Percentiles rank a stretch among this genome's conserved stretches.
Evolutionary conservation across 306 rosid genomes (phyloP).

Genomic region (Quercus glauca): DNA sequence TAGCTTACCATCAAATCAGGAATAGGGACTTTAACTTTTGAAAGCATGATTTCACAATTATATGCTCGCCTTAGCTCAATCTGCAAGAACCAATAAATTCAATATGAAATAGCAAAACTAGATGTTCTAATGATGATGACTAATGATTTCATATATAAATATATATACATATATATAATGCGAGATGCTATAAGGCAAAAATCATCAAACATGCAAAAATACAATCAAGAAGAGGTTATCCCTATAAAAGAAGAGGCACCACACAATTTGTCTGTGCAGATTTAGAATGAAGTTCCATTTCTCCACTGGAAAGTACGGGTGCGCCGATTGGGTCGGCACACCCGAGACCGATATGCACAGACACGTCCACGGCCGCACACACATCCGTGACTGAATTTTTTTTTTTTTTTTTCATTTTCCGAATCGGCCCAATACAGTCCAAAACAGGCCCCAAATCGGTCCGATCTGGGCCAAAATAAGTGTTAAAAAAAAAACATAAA

Average conservation of each 20-base stretch:
- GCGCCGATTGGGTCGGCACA: too few species aligned
- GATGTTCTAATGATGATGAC: not conserved
- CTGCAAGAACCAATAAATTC: constrained; percentile 49
- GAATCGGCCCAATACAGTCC: too few species aligned
- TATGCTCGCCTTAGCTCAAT: constrained; percentile 94
- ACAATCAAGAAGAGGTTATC: not conserved
- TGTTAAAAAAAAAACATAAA: too few species aligned
- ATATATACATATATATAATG: not conserved
- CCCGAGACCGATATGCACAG: too few species aligned
- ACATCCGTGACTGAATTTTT: too few species aligned
- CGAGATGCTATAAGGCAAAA: not conserved
- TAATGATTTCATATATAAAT: not conserved
- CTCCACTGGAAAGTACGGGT: too few species aligned
- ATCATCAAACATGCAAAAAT: not conserved
- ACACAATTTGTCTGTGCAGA: too few species aligned
- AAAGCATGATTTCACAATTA: constrained; percentile 98
- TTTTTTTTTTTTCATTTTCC: too few species aligned
- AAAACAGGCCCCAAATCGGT: too few species aligned
- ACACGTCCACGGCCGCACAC: accelerated
- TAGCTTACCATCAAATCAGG: constrained; percentile 89
- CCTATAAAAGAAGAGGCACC: not conserved
- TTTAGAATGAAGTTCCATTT: too few species aligned
- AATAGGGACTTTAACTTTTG: constrained; percentile 90
- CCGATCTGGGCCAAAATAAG: too few species aligned
- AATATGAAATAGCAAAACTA: not conserved